These are phyloP conservation scores for Saposhnikovia divaricata DNA, from an alignment of 129 eudicot genomes.

Conservation along the genomic window DNA sequence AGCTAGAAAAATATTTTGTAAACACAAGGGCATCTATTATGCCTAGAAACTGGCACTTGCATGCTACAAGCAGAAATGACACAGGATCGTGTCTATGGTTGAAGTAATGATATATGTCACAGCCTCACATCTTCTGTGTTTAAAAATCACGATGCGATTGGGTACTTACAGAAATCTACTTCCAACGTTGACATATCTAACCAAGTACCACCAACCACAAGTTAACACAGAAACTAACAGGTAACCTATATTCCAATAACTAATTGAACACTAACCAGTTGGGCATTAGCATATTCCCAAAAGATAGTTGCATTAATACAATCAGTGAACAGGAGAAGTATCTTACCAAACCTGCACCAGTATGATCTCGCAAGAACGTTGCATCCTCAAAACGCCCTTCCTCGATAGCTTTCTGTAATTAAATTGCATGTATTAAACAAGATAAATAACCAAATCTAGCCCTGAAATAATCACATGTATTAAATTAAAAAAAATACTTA, in stretches of 20 bases:
- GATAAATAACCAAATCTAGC: no score
- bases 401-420: conserved; percentile 62
- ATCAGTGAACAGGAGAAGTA: background rate
- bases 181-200: no score
- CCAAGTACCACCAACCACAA: background rate
- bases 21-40: no score
- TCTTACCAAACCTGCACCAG: conserved; percentile 80
- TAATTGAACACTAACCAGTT: background rate
- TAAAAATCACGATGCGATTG: background rate
- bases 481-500: no score
- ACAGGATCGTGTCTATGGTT: background rate
- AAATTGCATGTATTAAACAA: background rate
- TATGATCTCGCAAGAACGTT: conserved; percentile 61
- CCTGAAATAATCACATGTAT: no score
- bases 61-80: background rate
- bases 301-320: background rate
- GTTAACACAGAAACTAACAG: background rate
- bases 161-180: background rate
- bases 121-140: background rate
- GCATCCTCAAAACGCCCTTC: conserved; percentile 85
- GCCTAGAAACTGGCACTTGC: background rate
- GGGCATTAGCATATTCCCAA: background rate
- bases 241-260: background rate
- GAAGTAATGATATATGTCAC: background rate
- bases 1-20: background rate